Evolutionary conservation across 371 early-diverging fungal genomes (phyloP), one percentile per base, ranked within the genome.

Genomic region (Mortierella sp.): DNA sequence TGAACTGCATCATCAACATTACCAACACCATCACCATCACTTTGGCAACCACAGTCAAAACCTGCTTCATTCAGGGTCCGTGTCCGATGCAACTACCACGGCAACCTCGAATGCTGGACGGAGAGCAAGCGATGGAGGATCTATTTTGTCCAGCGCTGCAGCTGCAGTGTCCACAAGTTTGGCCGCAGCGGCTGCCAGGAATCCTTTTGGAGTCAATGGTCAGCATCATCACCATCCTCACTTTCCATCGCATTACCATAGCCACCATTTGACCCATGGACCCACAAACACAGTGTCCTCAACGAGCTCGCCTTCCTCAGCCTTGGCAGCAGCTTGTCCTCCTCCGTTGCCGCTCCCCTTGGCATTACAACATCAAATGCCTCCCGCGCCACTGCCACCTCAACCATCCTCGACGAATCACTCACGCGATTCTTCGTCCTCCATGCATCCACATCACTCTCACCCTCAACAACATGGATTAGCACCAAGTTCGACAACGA

Each of bases 81-180:
- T n/a, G n/a, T n/a, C 37, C 9, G 37, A 37, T 37, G 37, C 37
- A 9, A 37, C 37, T 18, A 43, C 23, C 9, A 58, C 57, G n/a
- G 26, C 37, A 1, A 62, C 52, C 4, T 26, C 25, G 3, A 37
- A 47, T 0, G 70, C 60, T 5, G 30, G 59, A 18, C 68, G 77
- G n/a, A 72, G 77, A 19, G 77, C 77, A 7, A 76, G 77, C 48
- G 77, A 76, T 48, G 77, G 77, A 12, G 77, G 77, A 2, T 76
- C 77, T 16, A 72, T 71, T 30, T 58, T 76, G 0, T 71, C 62
- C 5, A 62, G 47, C 14, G 72, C 77, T 7, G 77, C 77, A 7
- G 68, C 72, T 12, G 68, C 66, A 2, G 55, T 70, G 1, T 55
- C 75, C 1, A 62, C 62, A 16, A 70, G 70, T 29, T 37, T 66